Base-by-base conservation (phyloP, 2,329 filamentous ascomycete genomes). In the Fusarium clavum region DNA sequence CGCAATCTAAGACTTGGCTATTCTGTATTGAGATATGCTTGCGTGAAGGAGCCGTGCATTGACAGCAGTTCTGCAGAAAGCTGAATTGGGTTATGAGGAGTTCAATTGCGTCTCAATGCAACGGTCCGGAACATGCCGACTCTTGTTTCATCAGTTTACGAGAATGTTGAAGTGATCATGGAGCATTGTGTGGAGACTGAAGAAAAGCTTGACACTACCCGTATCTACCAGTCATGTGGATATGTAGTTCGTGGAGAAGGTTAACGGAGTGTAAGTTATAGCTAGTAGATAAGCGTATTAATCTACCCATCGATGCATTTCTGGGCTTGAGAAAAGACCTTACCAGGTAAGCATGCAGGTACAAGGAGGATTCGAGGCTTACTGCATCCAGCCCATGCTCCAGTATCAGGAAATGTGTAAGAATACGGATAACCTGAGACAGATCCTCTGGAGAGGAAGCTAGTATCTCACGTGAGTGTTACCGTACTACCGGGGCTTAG, bases 1-100 rank as follows among this genome's bases (percentile, higher is more conserved):
- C 44, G 43, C 48, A 38, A 59, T 54, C 45, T 16, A 41, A 43
- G 34, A 27, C 48, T 32, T 40, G 51, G 22, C 59, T 56, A 57
- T 64, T 57, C 59, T 54, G 22, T 32, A 64, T 57, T 45, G 59
- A 45, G 34, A 27, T 57, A 44, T 20, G 45, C 22, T 44, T 64
- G 49, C 38, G 57, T 53, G 49, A 53, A 41, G 49, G 49, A 53
- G n/a, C 18, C 34, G n/a, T 41, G 49, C 49, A 53, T 43, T 24
- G n/a, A 43, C 18, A 20, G 24, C 18, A 41, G 12, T 38, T 20
- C 49, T 53, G 34, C 40, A n/a, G 34, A 38, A 38, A 7, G 22
- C 27, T 20, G 18, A 12, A 20, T 52, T 27, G 27, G 34, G 24
- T 14, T 8, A 41, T 12, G 32, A 13, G 24, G 24, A 43, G 22